Evolutionary conservation across 257 asterid genomes (phyloP).

Genomic region (Voacanga thouarsii): DNA sequence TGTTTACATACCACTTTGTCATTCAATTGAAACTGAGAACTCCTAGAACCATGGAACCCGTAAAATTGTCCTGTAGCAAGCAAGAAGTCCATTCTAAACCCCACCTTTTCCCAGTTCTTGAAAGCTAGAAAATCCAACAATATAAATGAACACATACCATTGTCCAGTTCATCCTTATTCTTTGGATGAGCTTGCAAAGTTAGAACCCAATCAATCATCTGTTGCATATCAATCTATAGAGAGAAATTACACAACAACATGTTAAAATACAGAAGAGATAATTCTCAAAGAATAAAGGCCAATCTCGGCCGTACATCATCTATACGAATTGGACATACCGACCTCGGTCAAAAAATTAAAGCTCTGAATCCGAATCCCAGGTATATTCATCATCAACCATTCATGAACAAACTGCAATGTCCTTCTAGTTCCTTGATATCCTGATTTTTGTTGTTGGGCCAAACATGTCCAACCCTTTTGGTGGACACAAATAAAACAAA

Average conservation of each 20-base stretch:
- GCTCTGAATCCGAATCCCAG: conserved; percentile 23
- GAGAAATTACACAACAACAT: background rate
- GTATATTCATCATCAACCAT: conserved; percentile 24
- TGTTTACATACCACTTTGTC: conserved; percentile 45
- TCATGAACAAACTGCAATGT: background rate
- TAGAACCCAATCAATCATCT: conserved; percentile 72
- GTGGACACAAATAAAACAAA: too few species aligned
- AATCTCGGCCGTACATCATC: conserved; percentile 83
- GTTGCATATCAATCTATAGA: conserved; percentile 66
- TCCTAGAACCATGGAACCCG: conserved; percentile 95
- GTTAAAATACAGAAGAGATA: background rate
- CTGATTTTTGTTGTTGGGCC: too few species aligned
- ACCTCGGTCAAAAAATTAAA: conserved; percentile 56
- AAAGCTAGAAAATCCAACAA: too few species aligned
- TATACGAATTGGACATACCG: conserved; percentile 60
- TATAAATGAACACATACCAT: conserved; percentile 53
- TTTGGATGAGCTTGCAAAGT: conserved; percentile 80
- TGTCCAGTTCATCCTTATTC: conserved; percentile 38
- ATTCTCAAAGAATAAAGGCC: background rate
- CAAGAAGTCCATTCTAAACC: too few species aligned
- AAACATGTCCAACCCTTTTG: too few species aligned
- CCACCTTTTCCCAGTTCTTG: too few species aligned
- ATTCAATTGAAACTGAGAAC: conserved; percentile 67
- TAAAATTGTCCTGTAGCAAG: conserved; percentile 70
- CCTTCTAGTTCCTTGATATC: background rate